These are phyloP conservation scores for Furcasterigmium sp. DNA, from an alignment of 2,329 filamentous ascomycete species.

Conservation along the genomic window DNA sequence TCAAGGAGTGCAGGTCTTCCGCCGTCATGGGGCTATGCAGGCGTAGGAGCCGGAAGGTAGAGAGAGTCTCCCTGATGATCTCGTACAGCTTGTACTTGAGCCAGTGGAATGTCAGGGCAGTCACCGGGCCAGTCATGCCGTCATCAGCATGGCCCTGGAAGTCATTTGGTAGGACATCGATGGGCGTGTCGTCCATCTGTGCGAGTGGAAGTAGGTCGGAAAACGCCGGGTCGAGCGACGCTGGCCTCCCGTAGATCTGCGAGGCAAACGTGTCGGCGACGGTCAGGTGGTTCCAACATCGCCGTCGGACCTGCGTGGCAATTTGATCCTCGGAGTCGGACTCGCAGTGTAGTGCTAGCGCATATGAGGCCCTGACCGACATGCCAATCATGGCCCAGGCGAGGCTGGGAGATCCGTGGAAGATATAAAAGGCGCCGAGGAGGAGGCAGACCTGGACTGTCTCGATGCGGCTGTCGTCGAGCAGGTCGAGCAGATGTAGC, in stretches of 20 bases:
- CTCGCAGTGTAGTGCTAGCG: slow-evolving; percentile 12
- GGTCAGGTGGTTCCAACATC: slow-evolving; percentile 22
- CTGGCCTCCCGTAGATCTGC: slow-evolving; percentile 21
- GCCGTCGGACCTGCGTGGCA: slow-evolving; percentile 17
- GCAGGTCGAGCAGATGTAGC: slow-evolving; percentile 10
- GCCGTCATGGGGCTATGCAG: slow-evolving; percentile 12
- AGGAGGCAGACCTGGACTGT: slow-evolving; percentile 10
- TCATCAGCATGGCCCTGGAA: not conserved
- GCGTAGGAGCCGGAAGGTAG: slow-evolving; percentile 18
- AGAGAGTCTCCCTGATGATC: slow-evolving; percentile 19
- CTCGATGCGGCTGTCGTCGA: slow-evolving; percentile 10
- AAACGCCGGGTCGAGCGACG: slow-evolving; percentile 19
- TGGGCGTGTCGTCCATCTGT: slow-evolving; percentile 17
- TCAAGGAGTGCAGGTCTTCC: slow-evolving; percentile 11
- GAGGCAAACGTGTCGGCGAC: slow-evolving; percentile 21
- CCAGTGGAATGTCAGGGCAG: slow-evolving; percentile 17
- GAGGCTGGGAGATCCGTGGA: slow-evolving; percentile 10
- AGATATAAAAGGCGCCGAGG: slow-evolving; percentile 10
- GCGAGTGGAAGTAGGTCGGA: slow-evolving; percentile 16
- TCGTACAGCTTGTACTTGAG: slow-evolving; percentile 20
- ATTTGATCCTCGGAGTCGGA: slow-evolving; percentile 5
- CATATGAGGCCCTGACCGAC: slow-evolving; percentile 12
- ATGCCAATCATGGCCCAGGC: slow-evolving; percentile 13
- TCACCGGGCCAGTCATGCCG: not conserved
- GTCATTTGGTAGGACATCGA: not conserved